phyloP scores from a whole-genome alignment of 768 basidiomycete genomes.

The Podaxis sp. region DNA sequence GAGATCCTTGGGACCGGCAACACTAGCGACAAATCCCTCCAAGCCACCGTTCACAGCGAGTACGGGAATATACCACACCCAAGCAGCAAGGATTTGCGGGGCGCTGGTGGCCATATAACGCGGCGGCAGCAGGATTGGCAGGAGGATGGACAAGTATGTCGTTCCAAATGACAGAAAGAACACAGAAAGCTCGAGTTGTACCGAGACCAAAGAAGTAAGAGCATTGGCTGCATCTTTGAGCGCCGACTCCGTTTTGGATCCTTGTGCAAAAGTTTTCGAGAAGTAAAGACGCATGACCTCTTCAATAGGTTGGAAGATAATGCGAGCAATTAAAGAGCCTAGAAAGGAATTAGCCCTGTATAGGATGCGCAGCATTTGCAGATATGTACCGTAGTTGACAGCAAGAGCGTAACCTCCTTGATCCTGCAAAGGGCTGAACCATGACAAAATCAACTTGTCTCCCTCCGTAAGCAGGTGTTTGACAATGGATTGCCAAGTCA shows the following conservation, averaged over 20 bases:
- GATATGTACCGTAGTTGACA: constrained; percentile 82
- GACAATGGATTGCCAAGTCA: constrained; percentile 86
- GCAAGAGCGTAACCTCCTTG: constrained; percentile 97
- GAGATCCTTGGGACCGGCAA: constrained; percentile 67
- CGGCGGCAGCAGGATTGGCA: constrained; percentile 69
- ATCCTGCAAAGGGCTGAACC: constrained; percentile 78
- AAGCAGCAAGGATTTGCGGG: constrained; percentile 71
- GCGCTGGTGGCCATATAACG: constrained; percentile 78
- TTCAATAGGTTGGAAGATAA: constrained; percentile 94
- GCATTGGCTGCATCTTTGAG: constrained; percentile 47
- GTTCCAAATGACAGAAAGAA: constrained; percentile 76
- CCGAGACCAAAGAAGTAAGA: constrained; percentile 59
- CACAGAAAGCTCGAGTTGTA: constrained; percentile 65
- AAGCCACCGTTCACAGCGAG: constrained; percentile 89
- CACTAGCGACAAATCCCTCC: constrained; percentile 88
- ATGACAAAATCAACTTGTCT: constrained; percentile 87
- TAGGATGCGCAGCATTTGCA: neutral
- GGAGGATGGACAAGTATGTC: constrained; percentile 67
- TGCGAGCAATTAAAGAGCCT: constrained; percentile 92
- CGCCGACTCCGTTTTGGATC: constrained; percentile 15
- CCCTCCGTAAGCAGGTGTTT: constrained; percentile 97
- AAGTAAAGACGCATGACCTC: constrained; percentile 90
- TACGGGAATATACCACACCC: constrained; percentile 87
- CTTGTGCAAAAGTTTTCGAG: constrained; percentile 53
- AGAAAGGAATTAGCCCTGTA: neutral